Conservation (phyloP, 805 yeast species). For the Wickerhamiella hasegawae region DNA sequence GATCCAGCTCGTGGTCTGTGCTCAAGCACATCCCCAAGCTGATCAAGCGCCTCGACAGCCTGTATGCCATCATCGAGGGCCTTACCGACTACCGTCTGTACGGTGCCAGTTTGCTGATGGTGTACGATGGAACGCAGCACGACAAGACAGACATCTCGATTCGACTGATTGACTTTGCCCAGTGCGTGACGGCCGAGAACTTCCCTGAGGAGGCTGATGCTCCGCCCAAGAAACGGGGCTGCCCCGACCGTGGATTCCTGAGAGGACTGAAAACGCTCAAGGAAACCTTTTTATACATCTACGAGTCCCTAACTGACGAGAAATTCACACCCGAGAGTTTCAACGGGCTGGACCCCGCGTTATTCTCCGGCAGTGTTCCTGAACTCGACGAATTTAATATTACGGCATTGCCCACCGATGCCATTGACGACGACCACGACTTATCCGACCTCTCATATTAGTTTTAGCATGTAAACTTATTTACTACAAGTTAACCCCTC, state of each 20-base stretch:
- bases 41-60: conserved; percentile 40
- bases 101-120: conserved; percentile 75
- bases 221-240: conserved; percentile 53
- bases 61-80: conserved; percentile 36
- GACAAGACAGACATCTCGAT: conserved; percentile 16
- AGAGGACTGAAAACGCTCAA: conserved; percentile 64
- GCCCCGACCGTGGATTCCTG: conserved; percentile 69
- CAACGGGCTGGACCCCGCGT: conserved; percentile 3
- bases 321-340: conserved; percentile 15
- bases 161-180: conserved; percentile 88
- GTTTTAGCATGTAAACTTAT: too few relatives aligned
- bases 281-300: conserved; percentile 48
- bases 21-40: conserved; percentile 51
- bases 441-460: too few relatives aligned
- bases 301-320: conserved; percentile 35
- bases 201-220: conserved; percentile 31
- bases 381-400: conserved; percentile 7
- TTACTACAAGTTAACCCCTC: too few relatives aligned
- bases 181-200: conserved; percentile 59
- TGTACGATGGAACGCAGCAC: conserved; percentile 56
- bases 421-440: background rate
- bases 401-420: background rate
- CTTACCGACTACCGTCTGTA: conserved; percentile 72
- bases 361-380: conserved; percentile 2
- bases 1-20: conserved; percentile 40